A percentile compares a stretch with the other conserved stretches of the same genome.
These are phyloP conservation scores for Tetrastigma voinierianum DNA, from an alignment of 164 flowering plant species.

Conservation along the genomic window DNA sequence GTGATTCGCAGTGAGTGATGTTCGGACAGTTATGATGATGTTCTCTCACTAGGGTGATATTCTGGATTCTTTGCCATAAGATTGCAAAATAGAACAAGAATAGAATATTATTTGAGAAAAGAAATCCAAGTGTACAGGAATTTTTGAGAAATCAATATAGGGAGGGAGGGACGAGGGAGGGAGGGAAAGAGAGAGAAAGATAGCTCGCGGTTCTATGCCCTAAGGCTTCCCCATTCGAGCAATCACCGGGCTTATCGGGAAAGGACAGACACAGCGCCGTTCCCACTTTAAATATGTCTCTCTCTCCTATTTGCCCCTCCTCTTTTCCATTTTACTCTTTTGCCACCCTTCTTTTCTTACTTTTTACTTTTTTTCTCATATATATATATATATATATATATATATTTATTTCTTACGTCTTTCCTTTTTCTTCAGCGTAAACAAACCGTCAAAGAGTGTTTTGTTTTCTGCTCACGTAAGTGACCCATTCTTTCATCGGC, in stretches of 20 bases:
- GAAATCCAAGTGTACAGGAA: slow-evolving; percentile 11
- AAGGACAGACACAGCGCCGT: slow-evolving; percentile 56
- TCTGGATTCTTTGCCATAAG: no score
- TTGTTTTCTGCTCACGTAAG: no score
- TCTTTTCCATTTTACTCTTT: slow-evolving; percentile 1
- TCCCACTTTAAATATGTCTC: slow-evolving; percentile 18
- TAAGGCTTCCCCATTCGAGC: slow-evolving; percentile 36
- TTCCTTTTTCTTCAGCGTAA: no score
- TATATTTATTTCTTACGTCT: no score
- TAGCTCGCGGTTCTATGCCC: slow-evolving; percentile 28
- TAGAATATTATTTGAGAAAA: no score
- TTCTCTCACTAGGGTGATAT: no score
- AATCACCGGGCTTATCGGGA: slow-evolving; percentile 60
- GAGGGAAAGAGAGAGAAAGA: slow-evolving; percentile 9
- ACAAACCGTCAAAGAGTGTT: no score
- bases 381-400: no score
- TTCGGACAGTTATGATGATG: no score
- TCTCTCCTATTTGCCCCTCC: slow-evolving; percentile 9
- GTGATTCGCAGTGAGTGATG: no score
- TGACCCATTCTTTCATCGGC: no score
- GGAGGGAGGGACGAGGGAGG: slow-evolving; percentile 1
- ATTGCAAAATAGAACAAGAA: no score
- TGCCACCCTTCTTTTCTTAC: slow-evolving; percentile 3
- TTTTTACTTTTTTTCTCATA: background rate
- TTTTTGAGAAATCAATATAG: background rate